phyloP scores from a whole-genome alignment of 192 early-diverging fungal species.

The Diversispora epigaea region DNA sequence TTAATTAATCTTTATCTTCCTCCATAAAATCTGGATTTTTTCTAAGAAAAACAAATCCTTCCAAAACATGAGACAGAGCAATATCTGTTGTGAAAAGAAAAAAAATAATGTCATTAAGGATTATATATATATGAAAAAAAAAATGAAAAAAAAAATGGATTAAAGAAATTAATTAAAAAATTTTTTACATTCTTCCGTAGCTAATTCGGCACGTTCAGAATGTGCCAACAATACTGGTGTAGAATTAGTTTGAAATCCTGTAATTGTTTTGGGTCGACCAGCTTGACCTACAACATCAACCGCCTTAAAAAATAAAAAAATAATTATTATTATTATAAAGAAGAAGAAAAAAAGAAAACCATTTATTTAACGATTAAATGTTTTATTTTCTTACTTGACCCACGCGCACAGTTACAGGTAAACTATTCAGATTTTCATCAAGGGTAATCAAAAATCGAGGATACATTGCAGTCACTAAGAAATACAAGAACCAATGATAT shows the following conservation, averaged over 20 bases:
- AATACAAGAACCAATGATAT: constrained; percentile 93
- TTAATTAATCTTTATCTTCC: constrained; percentile 55
- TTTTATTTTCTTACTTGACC: constrained; percentile 60
- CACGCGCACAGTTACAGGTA: constrained; percentile 89
- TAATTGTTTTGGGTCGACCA: constrained; percentile 97
- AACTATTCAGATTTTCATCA: constrained; percentile 81
- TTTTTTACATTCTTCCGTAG: constrained; percentile 84
- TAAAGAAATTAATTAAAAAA: background rate
- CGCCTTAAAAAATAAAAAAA: constrained; percentile 51
- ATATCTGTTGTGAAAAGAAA: constrained; percentile 49
- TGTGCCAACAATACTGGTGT: constrained; percentile 96
- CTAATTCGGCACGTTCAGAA: constrained; percentile 96
- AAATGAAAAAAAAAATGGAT: constrained; percentile 9
- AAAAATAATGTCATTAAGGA: background rate
- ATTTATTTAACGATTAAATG: too few species aligned
- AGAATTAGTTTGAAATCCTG: constrained; percentile 97
- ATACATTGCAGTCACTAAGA: constrained; percentile 90
- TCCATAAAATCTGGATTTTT: constrained; percentile 91
- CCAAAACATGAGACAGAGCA: constrained; percentile 80
- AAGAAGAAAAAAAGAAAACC: too few species aligned
- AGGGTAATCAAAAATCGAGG: constrained; percentile 98
- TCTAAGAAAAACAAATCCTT: constrained; percentile 94
- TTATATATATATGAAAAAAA: background rate
- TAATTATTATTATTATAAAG: background rate
- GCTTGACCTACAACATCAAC: constrained; percentile 99